These are phyloP conservation scores for Cucurbitaria berberidis DNA, from an alignment of 2,329 filamentous ascomycete species.

Conservation along the genomic window DNA sequence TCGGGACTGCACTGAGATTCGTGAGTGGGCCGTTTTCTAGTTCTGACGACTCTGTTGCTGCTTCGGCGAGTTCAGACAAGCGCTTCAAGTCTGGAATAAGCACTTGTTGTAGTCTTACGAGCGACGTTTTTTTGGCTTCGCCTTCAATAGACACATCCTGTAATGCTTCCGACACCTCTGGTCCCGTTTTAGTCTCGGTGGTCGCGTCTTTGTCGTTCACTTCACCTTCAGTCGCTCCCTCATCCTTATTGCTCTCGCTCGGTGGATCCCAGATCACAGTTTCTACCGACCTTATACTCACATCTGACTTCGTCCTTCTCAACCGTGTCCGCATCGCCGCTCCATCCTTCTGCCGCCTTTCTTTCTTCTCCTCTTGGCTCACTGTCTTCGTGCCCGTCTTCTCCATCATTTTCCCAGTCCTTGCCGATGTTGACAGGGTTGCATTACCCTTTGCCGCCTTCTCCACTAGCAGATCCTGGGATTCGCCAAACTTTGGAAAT, in stretches of 20 bases:
- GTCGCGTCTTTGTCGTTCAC: not conserved
- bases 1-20: not conserved
- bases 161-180: not conserved
- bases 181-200: not conserved
- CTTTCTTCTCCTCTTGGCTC: slow-evolving; percentile 1
- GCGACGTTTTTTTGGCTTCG: not conserved
- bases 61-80: too few species aligned
- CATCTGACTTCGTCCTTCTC: slow-evolving; percentile 5
- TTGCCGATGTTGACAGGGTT: too few species aligned
- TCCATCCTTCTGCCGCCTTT: not conserved
- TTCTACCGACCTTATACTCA: slow-evolving; percentile 16
- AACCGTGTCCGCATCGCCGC: not conserved
- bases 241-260: not conserved
- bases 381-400: slow-evolving; percentile 1
- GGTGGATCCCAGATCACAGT: slow-evolving; percentile 11
- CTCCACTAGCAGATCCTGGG: not conserved
- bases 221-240: not conserved
- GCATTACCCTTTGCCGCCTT: not conserved
- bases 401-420: not conserved
- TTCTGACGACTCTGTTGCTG: not conserved
- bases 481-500: slow-evolving; percentile 13
- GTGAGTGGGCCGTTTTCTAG: not conserved
- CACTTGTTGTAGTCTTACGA: not conserved
- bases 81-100: too few species aligned
- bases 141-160: not conserved